A percentile compares a stretch with the other conserved stretches of the same genome.
These are phyloP conservation scores for Cylindrodendrum hubeiense DNA, from an alignment of 2,329 filamentous ascomycete species.

Conservation along the genomic window DNA sequence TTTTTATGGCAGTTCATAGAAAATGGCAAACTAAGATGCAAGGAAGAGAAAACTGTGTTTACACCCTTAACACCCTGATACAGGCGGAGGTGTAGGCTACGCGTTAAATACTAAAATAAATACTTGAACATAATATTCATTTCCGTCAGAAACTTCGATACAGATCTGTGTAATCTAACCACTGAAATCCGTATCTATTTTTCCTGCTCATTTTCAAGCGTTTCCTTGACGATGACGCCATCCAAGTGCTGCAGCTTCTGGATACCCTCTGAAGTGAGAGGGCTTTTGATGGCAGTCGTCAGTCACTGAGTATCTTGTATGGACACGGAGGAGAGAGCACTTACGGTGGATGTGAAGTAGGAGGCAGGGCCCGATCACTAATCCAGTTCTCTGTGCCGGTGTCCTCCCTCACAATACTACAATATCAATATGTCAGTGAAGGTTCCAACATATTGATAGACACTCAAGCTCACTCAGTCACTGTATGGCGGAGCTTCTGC, in stretches of 20 bases:
- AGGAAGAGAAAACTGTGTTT: too few relatives aligned
- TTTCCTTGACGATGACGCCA: background rate
- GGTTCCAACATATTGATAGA: background rate
- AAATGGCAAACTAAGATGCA: too few relatives aligned
- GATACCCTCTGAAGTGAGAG: background rate
- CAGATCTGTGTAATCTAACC: background rate
- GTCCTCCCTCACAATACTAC: background rate
- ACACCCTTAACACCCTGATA: too few relatives aligned
- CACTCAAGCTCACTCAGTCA: background rate
- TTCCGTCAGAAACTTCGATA: background rate
- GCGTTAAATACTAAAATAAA: too few relatives aligned
- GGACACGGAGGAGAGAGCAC: background rate
- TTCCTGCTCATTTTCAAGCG: background rate
- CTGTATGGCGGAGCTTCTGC: background rate
- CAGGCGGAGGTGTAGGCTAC: too few relatives aligned
- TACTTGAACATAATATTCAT: background rate
- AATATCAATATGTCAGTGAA: background rate
- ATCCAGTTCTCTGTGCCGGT: background rate
- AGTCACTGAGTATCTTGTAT: background rate
- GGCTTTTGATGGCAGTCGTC: background rate
- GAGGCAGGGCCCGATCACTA: background rate
- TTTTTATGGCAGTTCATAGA: too few relatives aligned
- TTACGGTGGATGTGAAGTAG: background rate
- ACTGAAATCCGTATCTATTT: background rate
- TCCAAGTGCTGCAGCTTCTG: background rate